These are phyloP conservation scores for Citrus inodora DNA, from an alignment of 345 rosid genomes.

Conservation along the genomic window DNA sequence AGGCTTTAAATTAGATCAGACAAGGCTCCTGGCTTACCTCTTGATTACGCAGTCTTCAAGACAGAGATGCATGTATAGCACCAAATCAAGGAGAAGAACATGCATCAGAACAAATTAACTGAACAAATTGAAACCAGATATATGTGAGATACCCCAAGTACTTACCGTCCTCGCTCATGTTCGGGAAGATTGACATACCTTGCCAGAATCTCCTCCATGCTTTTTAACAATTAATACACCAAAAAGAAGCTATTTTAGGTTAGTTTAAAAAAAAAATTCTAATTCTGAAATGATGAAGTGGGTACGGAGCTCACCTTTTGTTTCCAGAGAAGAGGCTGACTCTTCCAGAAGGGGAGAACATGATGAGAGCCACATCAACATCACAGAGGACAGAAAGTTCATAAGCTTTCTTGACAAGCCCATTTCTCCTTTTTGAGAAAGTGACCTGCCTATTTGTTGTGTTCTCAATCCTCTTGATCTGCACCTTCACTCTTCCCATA, in stretches of 20 bases:
- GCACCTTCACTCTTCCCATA: conserved; percentile 52
- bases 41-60: conserved; percentile 25
- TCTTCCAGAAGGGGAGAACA: conserved; percentile 65
- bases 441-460: conserved; percentile 49
- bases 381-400: conserved; percentile 61
- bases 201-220: conserved; percentile 43
- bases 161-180: conserved; percentile 44
- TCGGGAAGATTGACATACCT: conserved; percentile 44
- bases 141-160: not conserved
- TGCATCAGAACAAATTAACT: not conserved
- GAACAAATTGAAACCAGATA: not conserved
- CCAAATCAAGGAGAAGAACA: too few species aligned
- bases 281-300: not conserved
- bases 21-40: conserved; percentile 15
- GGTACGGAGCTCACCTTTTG: conserved; percentile 31
- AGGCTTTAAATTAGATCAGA: not conserved
- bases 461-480: conserved; percentile 52
- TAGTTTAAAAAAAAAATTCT: not conserved
- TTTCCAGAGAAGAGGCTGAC: conserved; percentile 48
- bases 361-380: conserved; percentile 57
- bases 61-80: not conserved
- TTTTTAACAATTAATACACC: conserved; percentile 18
- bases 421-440: conserved; percentile 46
- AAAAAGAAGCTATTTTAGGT: not conserved
- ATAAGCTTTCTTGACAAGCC: conserved; percentile 55